Evolutionary conservation across 208 protist genomes (phyloP), one percentile per base, ranked within the genome.

Genomic region (Acanthamoeba healyi): DNA sequence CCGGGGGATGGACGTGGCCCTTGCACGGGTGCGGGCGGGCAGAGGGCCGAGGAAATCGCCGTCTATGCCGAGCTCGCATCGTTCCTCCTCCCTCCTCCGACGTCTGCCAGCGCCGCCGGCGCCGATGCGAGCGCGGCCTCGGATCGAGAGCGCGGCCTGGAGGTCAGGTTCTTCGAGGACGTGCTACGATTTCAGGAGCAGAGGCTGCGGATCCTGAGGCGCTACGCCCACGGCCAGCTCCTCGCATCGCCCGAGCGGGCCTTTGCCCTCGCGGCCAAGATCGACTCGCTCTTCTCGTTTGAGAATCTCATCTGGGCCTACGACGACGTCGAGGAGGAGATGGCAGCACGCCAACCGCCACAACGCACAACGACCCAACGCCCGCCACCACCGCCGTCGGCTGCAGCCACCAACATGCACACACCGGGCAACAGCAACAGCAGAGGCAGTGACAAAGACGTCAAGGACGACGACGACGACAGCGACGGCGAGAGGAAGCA

Each of bases 121-220:
- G 15, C 14, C 7, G 58, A 65, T 9, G 14, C n/a, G 9, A 65
- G 34, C 51, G 19, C 17, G n/a, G n/a, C n/a, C n/a, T n/a, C n/a
- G 17, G 51, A 58, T 19, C 1, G 51, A 65, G 58, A 34, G 19
- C 58, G 58, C 58, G 29, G 2, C 5, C 9, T 34, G 9, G 29
- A 29, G 14, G 7, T 65, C n/a, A 65, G 34, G 34, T 65, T 65
- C 58, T 65, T 65, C 58, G 58, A 65, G 58, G 58, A 65, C n/a
- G 22, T 65, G 58, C 34, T 65, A n/a, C 58, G 58, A 65, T 65
- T 65, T 65, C 58, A 65, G 34, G 58, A 65, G 14, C n/a, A 65
- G 58, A 29, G 29, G 58, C 58, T 65, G 58, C 58, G 58, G 9
- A 36, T 65, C 58, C 15, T 65, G 58, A n/a, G 58, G 14, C 58